Base-by-base conservation (phyloP, 805 yeast genomes). In the Zygosaccharomyces gambellarensis region DNA sequence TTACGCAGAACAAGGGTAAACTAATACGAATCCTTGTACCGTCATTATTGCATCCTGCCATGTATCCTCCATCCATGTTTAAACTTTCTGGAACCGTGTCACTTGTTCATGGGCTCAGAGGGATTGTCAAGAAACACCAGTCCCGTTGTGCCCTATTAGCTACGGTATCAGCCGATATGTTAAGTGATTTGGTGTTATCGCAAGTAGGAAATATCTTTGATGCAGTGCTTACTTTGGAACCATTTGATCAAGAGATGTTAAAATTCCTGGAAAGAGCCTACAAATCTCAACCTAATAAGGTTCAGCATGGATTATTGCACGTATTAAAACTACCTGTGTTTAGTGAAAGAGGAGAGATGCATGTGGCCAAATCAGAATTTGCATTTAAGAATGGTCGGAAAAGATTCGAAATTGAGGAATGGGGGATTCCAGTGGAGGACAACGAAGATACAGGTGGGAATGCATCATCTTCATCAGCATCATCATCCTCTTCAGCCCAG, bases 381-480 rank as follows among this genome's bases (percentile, higher is more conserved):
- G 89, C 96, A 4, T 92, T 90, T 70, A 83, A 83, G 62, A 87
- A 89, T 56, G 92, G 96, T 11, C 78, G 86, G 54, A 81, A 82
- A 65, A 82, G 78, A 59, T 89, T 92, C 63, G 96, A 87, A 60
- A 84, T 94, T 46, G 92, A 87, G 56, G 88, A 83, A 60, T 94
- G 97, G 96, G 88, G 96, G n/a, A 94, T 94, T 45, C 98, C 99
- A 0, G 96, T 92, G 2, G 97, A 90, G 49, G 95, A 85, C 50
- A 86, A 76, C n/a, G 84, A 76, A 12, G 77, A 71, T 4, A 10
- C 23, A 7, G 38, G 38, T 2, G 71, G 39, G 21, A 29, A 36
- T 23, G 27, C 39, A 25, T 38, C 30, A 17, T 28, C 30, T 14
- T 19, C 34, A 12, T 17, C 28, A 14, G 9, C 9, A 25, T 8